Evolutionary conservation across 768 basidiomycete species (phyloP).

Genomic region (Calocybe indica): DNA sequence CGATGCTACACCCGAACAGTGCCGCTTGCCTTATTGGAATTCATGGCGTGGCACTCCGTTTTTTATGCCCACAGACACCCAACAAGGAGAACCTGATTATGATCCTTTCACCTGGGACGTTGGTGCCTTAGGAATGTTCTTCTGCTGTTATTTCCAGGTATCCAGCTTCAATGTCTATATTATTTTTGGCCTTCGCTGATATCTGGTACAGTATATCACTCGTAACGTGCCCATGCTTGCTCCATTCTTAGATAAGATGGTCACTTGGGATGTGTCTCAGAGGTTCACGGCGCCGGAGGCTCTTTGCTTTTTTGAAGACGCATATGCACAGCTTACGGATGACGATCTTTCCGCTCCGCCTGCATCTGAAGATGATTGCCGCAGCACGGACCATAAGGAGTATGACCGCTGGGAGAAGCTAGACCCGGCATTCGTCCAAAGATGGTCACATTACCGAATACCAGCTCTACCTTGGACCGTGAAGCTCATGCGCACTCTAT

Average conservation of each 20-base stretch:
- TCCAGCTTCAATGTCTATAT: not conserved
- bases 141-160: constrained; percentile 8
- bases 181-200: not conserved
- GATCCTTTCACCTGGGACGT: constrained; percentile 21
- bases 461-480: too few species aligned
- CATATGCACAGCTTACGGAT: not conserved
- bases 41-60: not conserved
- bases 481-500: too few species aligned
- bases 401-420: too few species aligned
- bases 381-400: too few species aligned
- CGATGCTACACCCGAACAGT: constrained; percentile 3
- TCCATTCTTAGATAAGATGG: constrained; percentile 7
- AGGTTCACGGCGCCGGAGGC: constrained; percentile 5
- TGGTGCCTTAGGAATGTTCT: constrained; percentile 9
- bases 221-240: constrained; percentile 5
- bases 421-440: too few species aligned
- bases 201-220: not conserved
- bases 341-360: too few species aligned
- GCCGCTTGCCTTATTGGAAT: constrained; percentile 5
- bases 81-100: constrained; percentile 18
- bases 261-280: constrained; percentile 1
- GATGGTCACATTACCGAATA: too few species aligned
- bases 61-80: constrained; percentile 8
- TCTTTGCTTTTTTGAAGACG: constrained; percentile 4
- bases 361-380: too few species aligned